Base-by-base conservation (phyloP, 306 rosid genomes). In the Vicia villosa region DNA sequence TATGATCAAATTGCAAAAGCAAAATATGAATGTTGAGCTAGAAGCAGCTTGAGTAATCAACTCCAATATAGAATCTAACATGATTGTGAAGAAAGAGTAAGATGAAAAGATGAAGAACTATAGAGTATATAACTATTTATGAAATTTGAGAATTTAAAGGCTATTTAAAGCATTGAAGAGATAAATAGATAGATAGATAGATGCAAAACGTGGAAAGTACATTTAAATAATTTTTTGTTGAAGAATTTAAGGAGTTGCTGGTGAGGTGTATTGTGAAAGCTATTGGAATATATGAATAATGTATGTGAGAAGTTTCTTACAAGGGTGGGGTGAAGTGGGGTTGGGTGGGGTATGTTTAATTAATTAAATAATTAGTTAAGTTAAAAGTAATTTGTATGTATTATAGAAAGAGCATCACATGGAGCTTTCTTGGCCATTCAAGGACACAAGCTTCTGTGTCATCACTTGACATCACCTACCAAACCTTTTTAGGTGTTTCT, bases 1-100 rank as follows among this genome's bases (percentile, higher is more conserved):
- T 16, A 90, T 86, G 79, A 90, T 87, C 86, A 90, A 76, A 76
- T 88, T 88, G 79, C 86, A 88, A 70, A 88, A 84, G 38, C 92
- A 88, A 82, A 90, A 90, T n/a, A 82, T 75, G 63, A 84, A 86
- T 2, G 80, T 69, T 21, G 92, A 83, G 74, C 83, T 90, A 5
- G 95, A 90, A 83, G 90, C 84, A 37, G 89, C 87, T 70, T 77
- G 87, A 62, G 75, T 73, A 74, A 90, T 56, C 72, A 83, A 62
- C 59, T 88, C 91, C 34, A 83, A 8, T 16, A 79, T 34, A 49
- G 80, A 85, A 73, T 80, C 84, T 2, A 88, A 82, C 96, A 90
- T 88, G 78, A 68, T 73, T 74, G 38, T 40, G 57, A 62, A 69
- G 30, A 72, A 51, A 69, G 75, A 59, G 75, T 59, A 73, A 66